Base-by-base conservation (phyloP, 2,329 filamentous ascomycete species). In the Parastagonospora nodorum region DNA sequence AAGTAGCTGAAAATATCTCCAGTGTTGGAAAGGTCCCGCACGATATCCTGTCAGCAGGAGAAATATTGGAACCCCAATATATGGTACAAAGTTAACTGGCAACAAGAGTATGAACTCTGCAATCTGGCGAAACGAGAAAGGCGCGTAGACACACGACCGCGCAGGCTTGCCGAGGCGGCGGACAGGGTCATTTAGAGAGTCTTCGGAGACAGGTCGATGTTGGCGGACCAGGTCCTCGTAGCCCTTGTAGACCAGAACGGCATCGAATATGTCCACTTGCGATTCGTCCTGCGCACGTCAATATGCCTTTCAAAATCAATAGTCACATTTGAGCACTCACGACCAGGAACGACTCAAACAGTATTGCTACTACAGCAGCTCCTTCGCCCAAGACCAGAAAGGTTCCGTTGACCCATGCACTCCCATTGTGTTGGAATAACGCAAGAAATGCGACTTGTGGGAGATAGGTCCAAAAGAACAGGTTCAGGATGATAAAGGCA, bases 91-190 rank as follows among this genome's bases (percentile, higher is more conserved):
- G 70, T 96, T 97, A 51, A 99, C 82, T 1, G 94, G 80, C 19
- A 82, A 64, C 31, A 81, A 66, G 10, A 82, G 53, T 32, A 95
- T 78, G 53, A 97, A 88, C 75, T 97, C 93, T 56, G 90, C 69
- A 50, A 96, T 94, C 73, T 97, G 93, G n/a, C 90, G 84, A 46
- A 96, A 78, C 48, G 90, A 96, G 80, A 95, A 97, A 0, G 93
- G 93, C 8, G 89, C 87, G 74, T 94, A 97, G 14, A 90, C 82
- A 0, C 91, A 89, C 1, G 85, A 80, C 16, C 78, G 84, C 0
- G 88, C 92, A 0, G 92, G 90, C 59, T 90, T 92, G 27, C 92
- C 93, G 0, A 97, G 84, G 74, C 88, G 87, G 69, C 88, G 88
- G 42, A 94, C 86, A 0, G 91, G 84, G 63, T 88, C 86, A 41